Evolutionary conservation across 345 rosid species (phyloP), one percentile per base, ranked within the genome.

Genomic region (Boechera divaricarpa): DNA sequence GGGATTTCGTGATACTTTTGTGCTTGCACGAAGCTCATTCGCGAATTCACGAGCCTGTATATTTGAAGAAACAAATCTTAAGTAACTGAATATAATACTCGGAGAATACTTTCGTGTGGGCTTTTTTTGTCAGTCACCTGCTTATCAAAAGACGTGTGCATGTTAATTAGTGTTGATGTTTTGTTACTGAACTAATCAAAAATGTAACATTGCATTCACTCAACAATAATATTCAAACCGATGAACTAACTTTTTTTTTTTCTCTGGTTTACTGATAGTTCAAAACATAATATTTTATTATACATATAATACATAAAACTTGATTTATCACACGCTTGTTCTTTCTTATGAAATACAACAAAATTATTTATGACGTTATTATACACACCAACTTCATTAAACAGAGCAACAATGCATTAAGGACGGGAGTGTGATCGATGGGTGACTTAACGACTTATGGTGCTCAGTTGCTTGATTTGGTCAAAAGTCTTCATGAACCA

Each of bases 11-110:
- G 99, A 87, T 72, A 96, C 96, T 84, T 96, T 96, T 71, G 98
- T 93, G 78, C 99, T 89, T 73, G 98, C 97, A 86, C 99, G 99
- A 82, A 96, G 99, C 86, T 96, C 99, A 77, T 91, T 96, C 49
- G 98, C 96, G 64, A 93, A 96, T 80, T 96, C 99, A 47, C 97
- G 98, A 82, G 99, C 98, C 99, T 93, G 85, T 18, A 45, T 28
- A 48, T 54, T 52, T 45, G n/a, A 0, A 69, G 69, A 65, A 64
- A 38, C 10, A 49, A 38, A 41, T 29, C 9, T 57, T 24, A 31
- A 10, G 61, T 49, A 49, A 67, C 67, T 39, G 12, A 48, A 56
- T 31, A 32, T 31, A n/a, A n/a, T n/a, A n/a, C n/a, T n/a, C n/a
- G n/a, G n/a, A n/a, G n/a, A n/a, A n/a, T n/a, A 21, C 21, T 21